A percentile compares a stretch with the other conserved stretches of the same genome.
Evolutionary conservation across 768 basidiomycete species (phyloP).

Genomic region (Coprinopsis cinerea): DNA sequence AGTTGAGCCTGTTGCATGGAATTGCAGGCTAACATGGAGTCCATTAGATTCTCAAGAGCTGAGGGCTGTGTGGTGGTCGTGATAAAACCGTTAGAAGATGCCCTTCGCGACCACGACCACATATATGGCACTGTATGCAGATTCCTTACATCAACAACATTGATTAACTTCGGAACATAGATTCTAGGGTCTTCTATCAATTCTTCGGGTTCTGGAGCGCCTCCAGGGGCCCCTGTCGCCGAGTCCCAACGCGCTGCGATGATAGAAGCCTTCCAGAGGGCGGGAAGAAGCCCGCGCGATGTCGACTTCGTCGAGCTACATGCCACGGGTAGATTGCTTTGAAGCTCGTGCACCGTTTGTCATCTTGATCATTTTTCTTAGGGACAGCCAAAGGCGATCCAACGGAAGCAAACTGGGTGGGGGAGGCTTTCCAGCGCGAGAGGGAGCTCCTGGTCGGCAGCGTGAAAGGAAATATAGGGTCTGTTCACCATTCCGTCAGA

Average conservation of each 20-base stretch:
- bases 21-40: background rate
- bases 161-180: slow-evolving; percentile 18
- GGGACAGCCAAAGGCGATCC: slow-evolving; percentile 43
- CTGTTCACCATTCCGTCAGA: slow-evolving; percentile 8
- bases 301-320: slow-evolving; percentile 47
- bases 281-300: slow-evolving; percentile 27
- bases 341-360: background rate
- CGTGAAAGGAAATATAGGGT: slow-evolving; percentile 45
- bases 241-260: slow-evolving; percentile 32
- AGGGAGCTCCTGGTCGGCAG: slow-evolving; percentile 34
- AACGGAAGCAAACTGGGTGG: slow-evolving; percentile 45
- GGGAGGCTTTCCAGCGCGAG: slow-evolving; percentile 26
- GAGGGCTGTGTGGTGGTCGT: slow-evolving; percentile 35
- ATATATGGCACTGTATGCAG: slow-evolving; percentile 33
- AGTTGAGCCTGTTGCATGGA: background rate
- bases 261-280: slow-evolving; percentile 26
- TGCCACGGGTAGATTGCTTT: slow-evolving; percentile 32
- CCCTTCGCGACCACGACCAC: slow-evolving; percentile 32
- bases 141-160: background rate
- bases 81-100: slow-evolving; percentile 32
- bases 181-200: slow-evolving; percentile 36
- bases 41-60: slow-evolving; percentile 29
- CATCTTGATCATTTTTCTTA: slow-evolving; percentile 5
- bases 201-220: slow-evolving; percentile 29
- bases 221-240: slow-evolving; percentile 32